Evolutionary conservation across 768 basidiomycete genomes (phyloP).

Genomic region (Mycena belliarum): DNA sequence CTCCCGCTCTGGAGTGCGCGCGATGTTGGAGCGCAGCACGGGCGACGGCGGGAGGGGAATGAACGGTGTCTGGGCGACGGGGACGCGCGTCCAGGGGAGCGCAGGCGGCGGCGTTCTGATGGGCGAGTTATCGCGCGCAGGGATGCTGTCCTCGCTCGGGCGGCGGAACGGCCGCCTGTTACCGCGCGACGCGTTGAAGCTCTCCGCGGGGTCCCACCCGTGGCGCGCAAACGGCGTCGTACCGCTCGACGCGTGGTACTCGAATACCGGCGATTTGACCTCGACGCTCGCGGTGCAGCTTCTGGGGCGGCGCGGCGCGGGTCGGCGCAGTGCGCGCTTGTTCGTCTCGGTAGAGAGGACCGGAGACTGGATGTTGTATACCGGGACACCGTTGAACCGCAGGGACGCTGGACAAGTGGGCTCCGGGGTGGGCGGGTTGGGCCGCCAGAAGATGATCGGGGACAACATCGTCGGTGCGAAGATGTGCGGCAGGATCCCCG

Average conservation of each 20-base stretch:
- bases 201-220: neutral
- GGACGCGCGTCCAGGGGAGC: neutral
- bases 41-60: neutral
- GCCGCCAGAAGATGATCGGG: neutral
- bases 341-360: neutral
- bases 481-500: neutral
- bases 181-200: slow-evolving; percentile 1
- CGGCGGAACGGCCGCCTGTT: neutral
- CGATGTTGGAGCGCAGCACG: neutral
- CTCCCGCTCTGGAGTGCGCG: neutral
- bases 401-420: neutral
- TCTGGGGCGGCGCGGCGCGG: neutral
- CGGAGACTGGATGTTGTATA: neutral
- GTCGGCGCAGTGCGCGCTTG: neutral
- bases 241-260: neutral
- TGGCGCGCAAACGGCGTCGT: neutral
- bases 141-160: neutral
- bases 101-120: neutral
- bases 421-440: neutral
- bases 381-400: neutral
- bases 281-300: neutral
- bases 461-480: neutral
- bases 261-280: neutral
- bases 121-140: neutral
- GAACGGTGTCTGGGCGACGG: neutral